Evolutionary conservation across 495 filamentous ascomycete species (phyloP).

Genomic region (Lasiosphaeris hirsuta): DNA sequence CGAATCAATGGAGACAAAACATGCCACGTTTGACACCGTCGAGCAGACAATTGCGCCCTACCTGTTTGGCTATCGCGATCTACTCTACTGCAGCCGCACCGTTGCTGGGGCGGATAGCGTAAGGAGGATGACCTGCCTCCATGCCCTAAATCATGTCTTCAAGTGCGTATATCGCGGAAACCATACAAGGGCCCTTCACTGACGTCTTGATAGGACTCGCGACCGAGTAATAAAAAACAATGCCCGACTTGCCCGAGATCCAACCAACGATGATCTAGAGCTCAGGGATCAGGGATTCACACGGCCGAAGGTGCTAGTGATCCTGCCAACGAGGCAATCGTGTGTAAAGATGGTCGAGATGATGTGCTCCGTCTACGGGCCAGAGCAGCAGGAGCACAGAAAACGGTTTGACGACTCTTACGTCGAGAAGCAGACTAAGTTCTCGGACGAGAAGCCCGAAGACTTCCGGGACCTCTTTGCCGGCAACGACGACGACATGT

Average conservation of each 20-base stretch:
- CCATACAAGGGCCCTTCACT: neutral
- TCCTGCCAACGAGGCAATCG: constrained; percentile 81
- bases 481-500: constrained; percentile 96
- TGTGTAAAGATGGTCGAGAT: constrained; percentile 73
- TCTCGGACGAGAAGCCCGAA: constrained; percentile 69
- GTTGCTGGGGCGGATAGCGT: constrained; percentile 60
- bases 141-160: constrained; percentile 85
- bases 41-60: constrained; percentile 54
- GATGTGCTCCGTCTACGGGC: constrained; percentile 67
- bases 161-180: constrained; percentile 50
- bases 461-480: constrained; percentile 89
- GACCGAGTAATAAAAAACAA: constrained; percentile 92
- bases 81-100: constrained; percentile 72
- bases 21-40: constrained; percentile 43
- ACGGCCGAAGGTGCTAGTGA: constrained; percentile 83
- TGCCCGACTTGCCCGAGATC: constrained; percentile 59
- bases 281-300: constrained; percentile 94
- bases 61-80: constrained; percentile 76
- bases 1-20: constrained; percentile 29
- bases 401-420: constrained; percentile 87
- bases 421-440: constrained; percentile 60
- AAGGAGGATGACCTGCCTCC: constrained; percentile 71
- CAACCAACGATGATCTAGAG: constrained; percentile 62
- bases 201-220: constrained; percentile 58
- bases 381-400: constrained; percentile 91